These are phyloP conservation scores for Xylaria cubensis DNA, from an alignment of 495 filamentous ascomycete species.

Conservation along the genomic window DNA sequence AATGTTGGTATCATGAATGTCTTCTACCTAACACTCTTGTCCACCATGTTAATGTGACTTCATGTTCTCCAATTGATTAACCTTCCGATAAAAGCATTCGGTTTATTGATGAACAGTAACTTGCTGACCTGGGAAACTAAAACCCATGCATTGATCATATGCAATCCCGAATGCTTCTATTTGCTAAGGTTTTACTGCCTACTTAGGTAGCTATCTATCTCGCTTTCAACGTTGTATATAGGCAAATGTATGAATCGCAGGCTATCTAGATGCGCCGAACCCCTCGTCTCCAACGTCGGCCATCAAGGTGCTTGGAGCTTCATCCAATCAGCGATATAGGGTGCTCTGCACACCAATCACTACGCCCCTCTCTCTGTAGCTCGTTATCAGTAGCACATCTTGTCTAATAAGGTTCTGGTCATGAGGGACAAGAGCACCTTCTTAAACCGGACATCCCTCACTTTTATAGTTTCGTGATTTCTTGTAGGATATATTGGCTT, in stretches of 20 bases:
- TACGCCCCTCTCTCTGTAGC: background rate
- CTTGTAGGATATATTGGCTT: background rate
- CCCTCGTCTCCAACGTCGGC: background rate
- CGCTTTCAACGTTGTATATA: no score
- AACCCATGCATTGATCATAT: no score
- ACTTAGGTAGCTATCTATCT: no score
- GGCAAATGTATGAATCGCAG: background rate
- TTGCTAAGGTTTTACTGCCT: no score
- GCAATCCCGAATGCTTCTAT: no score
- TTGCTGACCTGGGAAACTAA: no score
- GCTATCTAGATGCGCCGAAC: background rate
- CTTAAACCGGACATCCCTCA: conserved; percentile 1
- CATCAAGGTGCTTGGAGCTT: conserved; percentile 5
- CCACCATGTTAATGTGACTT: background rate
- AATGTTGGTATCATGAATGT: conserved; percentile 29
- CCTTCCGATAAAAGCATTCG: no score
- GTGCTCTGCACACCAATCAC: background rate
- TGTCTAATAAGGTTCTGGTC: conserved; percentile 1
- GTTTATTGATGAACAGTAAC: no score
- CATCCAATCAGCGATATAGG: background rate
- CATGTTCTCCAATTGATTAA: no score
- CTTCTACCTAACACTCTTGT: background rate
- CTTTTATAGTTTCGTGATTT: background rate
- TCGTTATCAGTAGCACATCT: conserved; percentile 1
- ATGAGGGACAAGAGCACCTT: conserved; percentile 1